Conservation (phyloP, 345 rosid species). For the Hevea brasiliensis region DNA sequence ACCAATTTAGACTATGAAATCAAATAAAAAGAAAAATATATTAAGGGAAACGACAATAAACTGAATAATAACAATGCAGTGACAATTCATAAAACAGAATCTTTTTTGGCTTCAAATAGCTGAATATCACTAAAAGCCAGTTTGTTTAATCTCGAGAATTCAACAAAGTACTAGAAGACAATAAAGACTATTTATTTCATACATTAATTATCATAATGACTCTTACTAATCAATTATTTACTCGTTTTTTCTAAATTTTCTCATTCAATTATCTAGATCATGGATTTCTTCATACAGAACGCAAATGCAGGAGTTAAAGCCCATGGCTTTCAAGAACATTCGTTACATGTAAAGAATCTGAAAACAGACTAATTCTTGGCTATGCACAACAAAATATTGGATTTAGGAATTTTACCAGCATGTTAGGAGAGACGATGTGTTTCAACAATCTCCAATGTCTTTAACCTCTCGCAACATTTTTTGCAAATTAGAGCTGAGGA, state of each 20-base stretch:
- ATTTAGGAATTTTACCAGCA: conserved; percentile 46
- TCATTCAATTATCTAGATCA: neutral
- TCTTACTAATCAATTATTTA: neutral
- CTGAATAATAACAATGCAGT: conserved; percentile 10
- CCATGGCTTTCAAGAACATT: neutral
- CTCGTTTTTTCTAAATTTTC: neutral
- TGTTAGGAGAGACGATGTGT: conserved; percentile 55
- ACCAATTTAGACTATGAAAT: neutral
- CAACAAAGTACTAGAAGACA: neutral
- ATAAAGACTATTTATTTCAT: neutral
- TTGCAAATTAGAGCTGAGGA: conserved; percentile 41
- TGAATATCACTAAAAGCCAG: neutral
- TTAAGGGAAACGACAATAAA: conserved; percentile 15
- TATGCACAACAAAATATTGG: neutral
- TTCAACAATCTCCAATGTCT: conserved; percentile 49
- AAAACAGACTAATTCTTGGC: neutral
- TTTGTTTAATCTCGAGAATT: neutral
- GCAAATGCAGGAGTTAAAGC: neutral
- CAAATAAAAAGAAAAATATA: neutral
- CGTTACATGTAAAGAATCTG: too few species aligned
- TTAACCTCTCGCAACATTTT: conserved; percentile 46
- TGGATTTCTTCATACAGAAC: neutral
- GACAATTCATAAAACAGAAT: conserved; percentile 7
- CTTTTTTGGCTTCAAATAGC: neutral
- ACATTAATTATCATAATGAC: neutral